These are phyloP conservation scores for Ophiostoma angusticollis DNA, from an alignment of 2,329 filamentous ascomycete genomes.

Conservation along the genomic window DNA sequence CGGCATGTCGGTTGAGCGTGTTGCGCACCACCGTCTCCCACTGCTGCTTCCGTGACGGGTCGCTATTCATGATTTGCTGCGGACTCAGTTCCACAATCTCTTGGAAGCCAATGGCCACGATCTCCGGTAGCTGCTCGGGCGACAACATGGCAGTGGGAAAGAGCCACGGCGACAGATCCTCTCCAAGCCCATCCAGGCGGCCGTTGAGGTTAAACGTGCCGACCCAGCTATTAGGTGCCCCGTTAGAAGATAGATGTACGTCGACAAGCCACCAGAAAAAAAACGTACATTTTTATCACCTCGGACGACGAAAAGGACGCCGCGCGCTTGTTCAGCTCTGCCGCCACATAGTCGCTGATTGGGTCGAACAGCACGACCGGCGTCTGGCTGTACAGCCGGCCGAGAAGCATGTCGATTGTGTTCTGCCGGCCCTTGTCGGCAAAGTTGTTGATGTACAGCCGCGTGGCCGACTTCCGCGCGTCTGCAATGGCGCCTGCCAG, in stretches of 20 bases:
- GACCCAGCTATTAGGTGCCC: slow-evolving; percentile 40
- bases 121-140: slow-evolving; percentile 58
- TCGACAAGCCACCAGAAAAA: not conserved
- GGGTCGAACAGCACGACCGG: slow-evolving; percentile 85
- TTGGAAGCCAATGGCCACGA: slow-evolving; percentile 86
- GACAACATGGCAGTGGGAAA: slow-evolving; percentile 42
- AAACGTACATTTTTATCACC: slow-evolving; percentile 54
- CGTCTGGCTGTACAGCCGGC: slow-evolving; percentile 68
- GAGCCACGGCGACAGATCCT: slow-evolving; percentile 78
- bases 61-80: slow-evolving; percentile 98
- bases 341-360: slow-evolving; percentile 77
- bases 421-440: slow-evolving; percentile 85
- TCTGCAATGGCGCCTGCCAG: slow-evolving; percentile 89
- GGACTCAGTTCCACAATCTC: slow-evolving; percentile 97
- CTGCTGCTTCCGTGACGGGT: slow-evolving; percentile 67
- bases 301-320: slow-evolving; percentile 64
- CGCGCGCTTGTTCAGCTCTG: slow-evolving; percentile 56
- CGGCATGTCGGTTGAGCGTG: slow-evolving; percentile 62
- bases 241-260: too few relatives aligned
- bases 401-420: slow-evolving; percentile 86
- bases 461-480: slow-evolving; percentile 82
- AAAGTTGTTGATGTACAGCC: slow-evolving; percentile 96
- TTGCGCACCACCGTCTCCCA: slow-evolving; percentile 77
- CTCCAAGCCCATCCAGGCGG: slow-evolving; percentile 59
- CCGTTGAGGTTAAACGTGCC: slow-evolving; percentile 96